Evolutionary conservation across 2,329 filamentous ascomycete genomes (phyloP).

Genomic region (Macrophomina pseudophaseolina): DNA sequence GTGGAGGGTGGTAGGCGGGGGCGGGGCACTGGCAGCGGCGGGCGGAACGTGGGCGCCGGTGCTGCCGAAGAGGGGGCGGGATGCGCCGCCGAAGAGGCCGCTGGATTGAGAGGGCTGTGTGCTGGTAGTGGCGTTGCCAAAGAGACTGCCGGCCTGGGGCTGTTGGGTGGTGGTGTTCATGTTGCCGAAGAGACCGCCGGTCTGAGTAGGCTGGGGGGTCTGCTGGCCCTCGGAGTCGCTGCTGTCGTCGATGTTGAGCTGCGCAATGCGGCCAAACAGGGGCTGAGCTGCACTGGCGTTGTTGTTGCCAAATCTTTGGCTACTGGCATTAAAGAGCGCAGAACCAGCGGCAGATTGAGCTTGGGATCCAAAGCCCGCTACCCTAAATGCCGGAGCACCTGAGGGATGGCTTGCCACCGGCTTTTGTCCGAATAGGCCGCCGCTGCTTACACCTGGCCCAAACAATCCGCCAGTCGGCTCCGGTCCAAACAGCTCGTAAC

Average conservation of each 20-base stretch:
- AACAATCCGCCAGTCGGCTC: slow-evolving; percentile 12
- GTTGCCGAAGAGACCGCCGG: background rate
- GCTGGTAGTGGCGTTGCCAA: slow-evolving; percentile 4
- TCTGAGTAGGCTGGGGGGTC: background rate
- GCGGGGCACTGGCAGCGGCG: background rate
- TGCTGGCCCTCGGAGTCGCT: background rate
- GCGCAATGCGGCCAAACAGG: background rate
- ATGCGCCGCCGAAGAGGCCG: background rate
- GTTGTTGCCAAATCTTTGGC: background rate
- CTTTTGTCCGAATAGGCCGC: background rate
- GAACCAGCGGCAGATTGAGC: background rate
- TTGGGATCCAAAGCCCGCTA: background rate
- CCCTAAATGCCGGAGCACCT: background rate
- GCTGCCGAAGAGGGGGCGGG: background rate
- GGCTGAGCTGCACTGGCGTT: background rate
- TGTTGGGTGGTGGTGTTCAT: background rate
- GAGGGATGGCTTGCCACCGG: too few relatives aligned
- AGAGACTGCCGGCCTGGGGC: background rate
- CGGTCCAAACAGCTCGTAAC: slow-evolving; percentile 32
- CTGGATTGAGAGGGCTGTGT: background rate
- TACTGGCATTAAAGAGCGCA: background rate
- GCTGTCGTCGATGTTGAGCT: background rate
- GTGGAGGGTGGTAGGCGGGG: background rate
- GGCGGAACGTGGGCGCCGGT: background rate
- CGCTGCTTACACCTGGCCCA: background rate